Conservation (phyloP, 2,329 filamentous ascomycete genomes). For the Venturia oleaginea region DNA sequence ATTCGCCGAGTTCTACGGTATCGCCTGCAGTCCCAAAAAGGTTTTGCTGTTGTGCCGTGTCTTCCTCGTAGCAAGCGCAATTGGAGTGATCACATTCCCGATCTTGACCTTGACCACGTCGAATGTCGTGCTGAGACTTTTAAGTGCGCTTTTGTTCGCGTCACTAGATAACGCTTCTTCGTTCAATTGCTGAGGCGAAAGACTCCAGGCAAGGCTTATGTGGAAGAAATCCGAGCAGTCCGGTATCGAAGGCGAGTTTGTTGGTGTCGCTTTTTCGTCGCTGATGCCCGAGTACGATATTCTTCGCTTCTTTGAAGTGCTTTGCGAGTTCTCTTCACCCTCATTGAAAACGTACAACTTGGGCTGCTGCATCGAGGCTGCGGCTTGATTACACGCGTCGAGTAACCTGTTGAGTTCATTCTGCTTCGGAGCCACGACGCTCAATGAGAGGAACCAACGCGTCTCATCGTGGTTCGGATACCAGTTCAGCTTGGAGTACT, state of each 20-base stretch:
- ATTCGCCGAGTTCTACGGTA: no score
- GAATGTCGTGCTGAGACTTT: slow-evolving; percentile 24
- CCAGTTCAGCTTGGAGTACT: slow-evolving; percentile 48
- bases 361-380: slow-evolving; percentile 54
- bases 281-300: neutral
- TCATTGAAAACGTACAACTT: slow-evolving; percentile 50
- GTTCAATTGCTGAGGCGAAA: slow-evolving; percentile 15
- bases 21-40: neutral
- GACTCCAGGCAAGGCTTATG: slow-evolving; percentile 77
- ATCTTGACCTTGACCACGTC: slow-evolving; percentile 39
- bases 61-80: neutral
- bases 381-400: slow-evolving; percentile 54
- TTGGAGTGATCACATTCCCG: slow-evolving; percentile 25
- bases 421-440: slow-evolving; percentile 35
- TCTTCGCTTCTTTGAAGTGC: slow-evolving; percentile 15
- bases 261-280: slow-evolving; percentile 18
- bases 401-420: slow-evolving; percentile 47
- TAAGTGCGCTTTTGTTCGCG: slow-evolving; percentile 18
- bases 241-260: slow-evolving; percentile 7
- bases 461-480: slow-evolving; percentile 57
- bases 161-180: slow-evolving; percentile 4
- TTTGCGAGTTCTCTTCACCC: slow-evolving; percentile 24
- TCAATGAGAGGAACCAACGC: slow-evolving; percentile 77
- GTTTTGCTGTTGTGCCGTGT: neutral
- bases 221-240: slow-evolving; percentile 61